A percentile compares a stretch with the other conserved stretches of the same genome.
Conservation (phyloP, 768 basidiomycete species). For the Naganishia kalamii region DNA sequence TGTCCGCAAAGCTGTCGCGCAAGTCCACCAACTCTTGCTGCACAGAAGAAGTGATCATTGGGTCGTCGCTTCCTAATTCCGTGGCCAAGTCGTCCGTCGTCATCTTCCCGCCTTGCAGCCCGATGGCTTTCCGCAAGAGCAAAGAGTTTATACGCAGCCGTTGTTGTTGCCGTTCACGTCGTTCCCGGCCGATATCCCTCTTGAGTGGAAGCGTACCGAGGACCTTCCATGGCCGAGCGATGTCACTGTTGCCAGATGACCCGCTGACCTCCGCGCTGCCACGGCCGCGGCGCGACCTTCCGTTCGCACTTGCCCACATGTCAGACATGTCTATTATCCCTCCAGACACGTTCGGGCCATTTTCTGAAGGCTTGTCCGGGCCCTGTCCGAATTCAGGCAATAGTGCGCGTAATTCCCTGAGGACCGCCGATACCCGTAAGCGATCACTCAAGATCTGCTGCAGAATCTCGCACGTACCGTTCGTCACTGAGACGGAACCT, state of each 20-base stretch:
- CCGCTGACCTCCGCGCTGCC: background rate
- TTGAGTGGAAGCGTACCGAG: conserved; percentile 24
- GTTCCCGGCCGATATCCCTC: conserved; percentile 16
- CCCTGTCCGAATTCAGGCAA: conserved; percentile 6
- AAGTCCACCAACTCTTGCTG: conserved; percentile 9
- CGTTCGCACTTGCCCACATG: conserved; percentile 3
- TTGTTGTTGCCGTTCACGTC: conserved; percentile 22
- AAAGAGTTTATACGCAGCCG: conserved; percentile 31
- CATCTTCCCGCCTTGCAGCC: conserved; percentile 25
- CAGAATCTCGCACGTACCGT: background rate
- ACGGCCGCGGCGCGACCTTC: background rate
- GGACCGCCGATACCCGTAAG: background rate
- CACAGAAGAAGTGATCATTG: background rate
- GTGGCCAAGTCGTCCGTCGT: conserved; percentile 10
- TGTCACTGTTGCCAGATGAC: background rate
- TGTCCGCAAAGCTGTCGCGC: conserved; percentile 18
- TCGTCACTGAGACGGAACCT: conserved; percentile 38
- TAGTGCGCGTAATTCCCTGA: background rate
- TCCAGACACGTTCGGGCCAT: background rate
- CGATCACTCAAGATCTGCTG: background rate
- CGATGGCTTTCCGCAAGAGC: conserved; percentile 29
- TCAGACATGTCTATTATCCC: background rate
- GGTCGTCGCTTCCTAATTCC: conserved; percentile 10
- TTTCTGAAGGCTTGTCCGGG: background rate
- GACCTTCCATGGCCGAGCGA: conserved; percentile 25